Base-by-base conservation (phyloP, 148 eudicot species). In the Spergularia bocconei region DNA sequence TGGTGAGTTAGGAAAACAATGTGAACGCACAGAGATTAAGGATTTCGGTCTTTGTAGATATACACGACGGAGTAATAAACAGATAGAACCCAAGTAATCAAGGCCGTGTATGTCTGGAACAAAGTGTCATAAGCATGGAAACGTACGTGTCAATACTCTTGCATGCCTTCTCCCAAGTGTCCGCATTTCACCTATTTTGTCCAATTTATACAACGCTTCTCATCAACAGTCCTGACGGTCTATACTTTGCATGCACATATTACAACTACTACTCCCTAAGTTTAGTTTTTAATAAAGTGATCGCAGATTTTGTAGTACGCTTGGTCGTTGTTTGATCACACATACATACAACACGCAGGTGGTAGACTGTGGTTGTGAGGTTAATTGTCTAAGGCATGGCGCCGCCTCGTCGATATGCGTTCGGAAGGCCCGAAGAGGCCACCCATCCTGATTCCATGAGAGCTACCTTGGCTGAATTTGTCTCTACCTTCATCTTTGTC, bases 361-460 rank as follows among this genome's bases (percentile, higher is more conserved):
- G 23, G 74, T 14, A 3, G 20, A 29, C 25, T 11, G 73, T 41
- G 20, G n/a, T 57, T 57, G 67, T n/a, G 58, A 20, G 59, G 13
- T 52, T n/a, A 12, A 25, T 33, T 23, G 41, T 50, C 10, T 48
- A 66, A 78, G 12, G 52, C n/a, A 80, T 80, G 86, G 80, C 84
- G 77, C 79, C 81, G 41, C 83, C 84, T 20, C 73, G 89, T 13
- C 67, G 83, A 77, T 88, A 88, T 17, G 87, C 77, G 39, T 86
- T 88, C 8, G 89, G 89, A 13, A 80, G 91, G 85, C 82, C 87
- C 1, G 91, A 86, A 73, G 91, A 88, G 79, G 91, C 85, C 33
- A 84, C 86, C 0, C 94, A 90, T 19, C 91, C 94, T 11, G 91
- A 85, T 72, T 86, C 93, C 58, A 77, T 90, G 73, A 77, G 88